Conservation (phyloP, 129 eudicot species). For the Dittrichia graveolens region DNA sequence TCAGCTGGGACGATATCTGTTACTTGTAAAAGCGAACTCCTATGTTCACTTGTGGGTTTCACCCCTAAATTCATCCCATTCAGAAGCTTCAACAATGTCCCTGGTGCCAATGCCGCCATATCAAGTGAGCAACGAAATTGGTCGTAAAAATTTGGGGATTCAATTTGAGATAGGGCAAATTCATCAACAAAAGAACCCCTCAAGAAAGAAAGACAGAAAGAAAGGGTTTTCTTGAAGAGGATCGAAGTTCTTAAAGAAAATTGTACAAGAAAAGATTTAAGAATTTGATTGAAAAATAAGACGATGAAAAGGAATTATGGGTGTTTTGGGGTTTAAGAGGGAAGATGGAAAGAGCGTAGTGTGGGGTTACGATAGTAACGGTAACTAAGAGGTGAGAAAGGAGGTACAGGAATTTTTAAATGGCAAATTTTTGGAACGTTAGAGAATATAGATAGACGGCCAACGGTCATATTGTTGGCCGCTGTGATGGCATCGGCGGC, state of each 20-base stretch:
- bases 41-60: conserved; percentile 76
- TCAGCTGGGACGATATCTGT: conserved; percentile 96
- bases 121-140: conserved; percentile 29
- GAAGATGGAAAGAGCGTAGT: conserved; percentile 23
- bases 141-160: conserved; percentile 10
- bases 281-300: conserved; percentile 23
- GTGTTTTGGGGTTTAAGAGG: conserved; percentile 29
- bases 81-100: conserved; percentile 78
- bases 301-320: conserved; percentile 14
- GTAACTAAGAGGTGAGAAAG: conserved; percentile 36
- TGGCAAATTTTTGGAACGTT: conserved; percentile 30
- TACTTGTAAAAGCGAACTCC: conserved; percentile 83
- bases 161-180: not conserved
- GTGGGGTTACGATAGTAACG: conserved; percentile 32
- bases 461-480: conserved; percentile 41
- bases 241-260: not conserved
- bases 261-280: not conserved
- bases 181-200: conserved; percentile 17
- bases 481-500: conserved; percentile 18
- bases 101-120: conserved; percentile 92
- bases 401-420: conserved; percentile 22
- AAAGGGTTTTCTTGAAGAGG: not conserved
- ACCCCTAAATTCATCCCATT: conserved; percentile 73
- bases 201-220: not conserved
- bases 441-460: conserved; percentile 16